Percentiles rank a stretch among this genome's conserved stretches.
Conservation (phyloP, 169 alveolate genomes). For the Cryptosporidium sp. region DNA sequence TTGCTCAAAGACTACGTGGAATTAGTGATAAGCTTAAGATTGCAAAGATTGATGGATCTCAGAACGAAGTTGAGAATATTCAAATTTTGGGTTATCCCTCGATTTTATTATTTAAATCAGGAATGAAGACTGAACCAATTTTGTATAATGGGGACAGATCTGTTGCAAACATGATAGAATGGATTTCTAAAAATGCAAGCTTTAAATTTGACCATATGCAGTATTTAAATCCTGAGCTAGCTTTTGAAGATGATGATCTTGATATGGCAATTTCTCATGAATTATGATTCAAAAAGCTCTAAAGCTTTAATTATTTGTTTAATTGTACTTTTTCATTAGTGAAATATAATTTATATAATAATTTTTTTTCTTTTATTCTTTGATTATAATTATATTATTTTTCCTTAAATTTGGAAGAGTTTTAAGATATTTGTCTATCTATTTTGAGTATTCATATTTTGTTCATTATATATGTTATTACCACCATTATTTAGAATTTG, state of each 20-base stretch:
- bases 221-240: constrained; percentile 67
- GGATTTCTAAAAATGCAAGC: constrained; percentile 36
- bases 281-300: constrained; percentile 10
- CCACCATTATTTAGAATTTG: constrained; percentile 1
- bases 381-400: not conserved
- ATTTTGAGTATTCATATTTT: constrained; percentile 61
- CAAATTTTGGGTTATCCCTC: constrained; percentile 80
- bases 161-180: constrained; percentile 38
- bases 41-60: constrained; percentile 78
- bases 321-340: not conserved
- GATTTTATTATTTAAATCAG: constrained; percentile 73
- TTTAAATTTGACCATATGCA: constrained; percentile 28
- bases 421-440: not conserved
- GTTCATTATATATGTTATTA: constrained; percentile 9
- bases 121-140: constrained; percentile 40
- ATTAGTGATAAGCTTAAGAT: constrained; percentile 56
- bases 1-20: constrained; percentile 62
- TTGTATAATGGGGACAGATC: constrained; percentile 67
- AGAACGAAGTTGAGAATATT: constrained; percentile 74
- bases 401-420: not conserved
- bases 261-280: constrained; percentile 72
- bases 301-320: not conserved
- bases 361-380: not conserved
- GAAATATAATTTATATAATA: not conserved
- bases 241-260: constrained; percentile 76